A percentile compares a stretch with the other conserved stretches of the same genome.
These are phyloP conservation scores for Saprolegnia parasitica DNA, from an alignment of 352 stramenopile genomes.

Conservation along the genomic window DNA sequence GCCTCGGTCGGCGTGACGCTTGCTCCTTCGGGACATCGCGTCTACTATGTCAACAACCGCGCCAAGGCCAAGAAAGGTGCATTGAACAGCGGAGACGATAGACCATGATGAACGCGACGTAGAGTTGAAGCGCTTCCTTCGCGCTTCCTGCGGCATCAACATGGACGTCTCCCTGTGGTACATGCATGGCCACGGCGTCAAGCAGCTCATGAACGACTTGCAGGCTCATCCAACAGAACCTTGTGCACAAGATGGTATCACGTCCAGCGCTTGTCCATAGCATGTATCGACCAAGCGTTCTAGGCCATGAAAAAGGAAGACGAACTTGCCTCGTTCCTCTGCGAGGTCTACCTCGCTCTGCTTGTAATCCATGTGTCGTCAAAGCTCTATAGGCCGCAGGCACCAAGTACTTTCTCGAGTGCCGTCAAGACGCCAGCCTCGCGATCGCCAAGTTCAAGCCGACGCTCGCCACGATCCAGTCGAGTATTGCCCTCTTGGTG, in stretches of 20 bases:
- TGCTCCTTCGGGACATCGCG: conserved; percentile 34
- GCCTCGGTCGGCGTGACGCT: conserved; percentile 34
- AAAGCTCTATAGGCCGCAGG: conserved; percentile 31
- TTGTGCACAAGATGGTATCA: conserved; percentile 39
- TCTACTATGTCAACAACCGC: conserved; percentile 41
- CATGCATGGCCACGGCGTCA: neutral
- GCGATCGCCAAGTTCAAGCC: conserved; percentile 30
- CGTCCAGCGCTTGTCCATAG: neutral
- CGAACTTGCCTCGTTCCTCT: conserved; percentile 39
- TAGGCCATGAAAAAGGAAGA: conserved; percentile 30
- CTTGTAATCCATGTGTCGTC: neutral
- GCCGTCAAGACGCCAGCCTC: conserved; percentile 34
- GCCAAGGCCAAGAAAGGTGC: conserved; percentile 38
- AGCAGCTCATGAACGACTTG: neutral
- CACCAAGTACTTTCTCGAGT: conserved; percentile 42
- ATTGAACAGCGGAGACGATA: neutral
- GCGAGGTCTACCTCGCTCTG: conserved; percentile 32
- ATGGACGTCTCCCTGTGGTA: conserved; percentile 43
- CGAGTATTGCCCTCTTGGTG: conserved; percentile 28
- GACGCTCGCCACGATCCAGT: conserved; percentile 12
- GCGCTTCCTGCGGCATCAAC: conserved; percentile 39
- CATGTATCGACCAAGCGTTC: neutral
- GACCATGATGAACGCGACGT: neutral
- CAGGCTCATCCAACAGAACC: conserved; percentile 45
- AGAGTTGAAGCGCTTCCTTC: conserved; percentile 44